phyloP scores from a whole-genome alignment of 352 stramenopile genomes.

The Poterioochromonas sp. region DNA sequence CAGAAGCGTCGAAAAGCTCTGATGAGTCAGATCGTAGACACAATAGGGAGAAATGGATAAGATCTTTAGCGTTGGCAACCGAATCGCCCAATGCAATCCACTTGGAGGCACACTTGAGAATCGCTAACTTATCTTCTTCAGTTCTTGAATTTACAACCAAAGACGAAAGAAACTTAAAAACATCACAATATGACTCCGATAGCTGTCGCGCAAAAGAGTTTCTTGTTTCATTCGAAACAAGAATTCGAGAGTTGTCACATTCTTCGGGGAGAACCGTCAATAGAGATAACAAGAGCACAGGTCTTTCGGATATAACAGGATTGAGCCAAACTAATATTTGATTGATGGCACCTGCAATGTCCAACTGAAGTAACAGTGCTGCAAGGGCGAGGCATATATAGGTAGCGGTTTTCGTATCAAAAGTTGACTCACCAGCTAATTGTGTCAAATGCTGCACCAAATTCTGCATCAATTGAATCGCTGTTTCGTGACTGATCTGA shows the following conservation, averaged over 20 bases:
- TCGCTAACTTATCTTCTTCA: background rate
- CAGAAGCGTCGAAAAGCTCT: background rate
- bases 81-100: too few species aligned
- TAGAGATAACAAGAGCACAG: background rate
- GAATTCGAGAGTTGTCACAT: constrained; percentile 35
- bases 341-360: constrained; percentile 36
- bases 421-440: background rate
- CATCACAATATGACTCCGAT: constrained; percentile 27
- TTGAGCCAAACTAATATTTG: constrained; percentile 17
- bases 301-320: background rate
- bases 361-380: constrained; percentile 41
- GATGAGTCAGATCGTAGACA: constrained; percentile 3
- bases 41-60: constrained; percentile 2
- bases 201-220: constrained; percentile 42
- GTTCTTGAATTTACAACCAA: constrained; percentile 31
- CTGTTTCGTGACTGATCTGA: background rate
- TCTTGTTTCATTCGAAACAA: constrained; percentile 36
- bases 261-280: constrained; percentile 27
- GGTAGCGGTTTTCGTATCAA: background rate
- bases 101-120: background rate
- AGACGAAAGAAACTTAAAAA: constrained; percentile 38
- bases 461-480: background rate
- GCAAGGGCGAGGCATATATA: constrained; percentile 28
- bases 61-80: too few species aligned
- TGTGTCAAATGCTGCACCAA: background rate